Percentiles rank a stretch among this genome's conserved stretches.
These are phyloP conservation scores for Takashimella tepidaria DNA, from an alignment of 1,284 basidiomycete species.

Conservation along the genomic window DNA sequence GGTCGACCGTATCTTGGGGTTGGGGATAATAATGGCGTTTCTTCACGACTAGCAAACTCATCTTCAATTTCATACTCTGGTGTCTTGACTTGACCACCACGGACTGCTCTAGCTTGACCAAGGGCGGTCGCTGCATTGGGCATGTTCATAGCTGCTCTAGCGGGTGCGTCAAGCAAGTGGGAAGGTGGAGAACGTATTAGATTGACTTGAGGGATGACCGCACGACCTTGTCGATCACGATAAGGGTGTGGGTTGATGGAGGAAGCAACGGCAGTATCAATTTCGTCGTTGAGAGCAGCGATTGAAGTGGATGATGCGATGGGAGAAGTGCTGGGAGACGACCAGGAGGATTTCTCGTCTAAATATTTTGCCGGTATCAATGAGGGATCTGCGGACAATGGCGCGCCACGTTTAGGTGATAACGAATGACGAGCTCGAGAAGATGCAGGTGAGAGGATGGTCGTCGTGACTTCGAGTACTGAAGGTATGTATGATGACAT, in stretches of 20 bases:
- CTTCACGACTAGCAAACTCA: not conserved
- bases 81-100: constrained; percentile 29
- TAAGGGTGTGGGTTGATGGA: not conserved
- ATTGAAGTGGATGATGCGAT: not conserved
- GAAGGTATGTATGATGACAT: not conserved
- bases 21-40: not conserved
- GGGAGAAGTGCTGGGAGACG: not conserved
- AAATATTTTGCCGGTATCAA: constrained; percentile 22
- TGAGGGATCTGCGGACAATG: constrained; percentile 12
- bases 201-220: constrained; percentile 12
- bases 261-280: not conserved
- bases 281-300: constrained; percentile 2
- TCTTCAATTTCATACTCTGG: constrained; percentile 38
- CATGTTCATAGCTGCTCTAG: constrained; percentile 40
- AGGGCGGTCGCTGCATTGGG: constrained; percentile 34
- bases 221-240: not conserved
- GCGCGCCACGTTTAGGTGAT: constrained; percentile 11
- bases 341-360: constrained; percentile 15
- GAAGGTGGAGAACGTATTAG: constrained; percentile 29
- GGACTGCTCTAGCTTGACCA: constrained; percentile 38
- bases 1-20: constrained; percentile 5
- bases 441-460: constrained; percentile 3
- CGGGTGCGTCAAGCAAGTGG: constrained; percentile 41
- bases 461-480: not conserved
- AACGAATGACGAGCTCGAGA: not conserved